Base-by-base conservation (phyloP, 2,329 filamentous ascomycete genomes). In the Aspergillus aculeatinus region DNA sequence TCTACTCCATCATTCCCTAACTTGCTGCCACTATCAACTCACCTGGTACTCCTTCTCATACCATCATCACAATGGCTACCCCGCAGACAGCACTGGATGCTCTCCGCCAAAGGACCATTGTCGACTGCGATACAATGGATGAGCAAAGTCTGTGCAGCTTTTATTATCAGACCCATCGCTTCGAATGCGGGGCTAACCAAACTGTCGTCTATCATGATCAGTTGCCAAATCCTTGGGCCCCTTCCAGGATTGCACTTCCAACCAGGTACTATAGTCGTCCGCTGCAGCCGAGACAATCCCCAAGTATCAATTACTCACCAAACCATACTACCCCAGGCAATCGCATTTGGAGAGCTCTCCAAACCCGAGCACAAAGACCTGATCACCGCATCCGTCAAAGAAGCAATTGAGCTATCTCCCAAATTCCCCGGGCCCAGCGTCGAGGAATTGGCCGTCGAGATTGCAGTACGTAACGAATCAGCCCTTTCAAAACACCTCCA, bases 181-280 rank as follows among this genome's bases (percentile, higher is more conserved):
- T 12, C 4, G 16, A 5, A 16, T 25, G 14, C 3, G 11, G 6
- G 35, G 33, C 35, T 54, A n/a, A 59, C 5, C 21, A 33, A 29
- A 12, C 2, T 29, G 19, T 27, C 27, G 3, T 35, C 33, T 16
- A 9, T 47, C 10, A 60, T 14, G 35, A 35, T 1, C 51, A 82
- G 82, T 83, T 39, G 77, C 79, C 12, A 76, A 73, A 65, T 65
- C 72, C 7, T 65, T 82, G 2, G 82, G 80, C 14, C 80, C 80
- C 1, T 85, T 84, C 59, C 72, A 77, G 5, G 82, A 84, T 63
- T 84, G 81, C 61, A 85, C 82, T 21, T 84, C 82, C 1, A 84
- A 84, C 57, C 82, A 84, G 72, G 82, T 29, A 27, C 25, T 82
- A 64, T 51, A 55, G 25, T 23, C 2, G 12, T 16, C 9, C 9